Conservation (phyloP, 345 rosid genomes). For the Euclidium syriacum region DNA sequence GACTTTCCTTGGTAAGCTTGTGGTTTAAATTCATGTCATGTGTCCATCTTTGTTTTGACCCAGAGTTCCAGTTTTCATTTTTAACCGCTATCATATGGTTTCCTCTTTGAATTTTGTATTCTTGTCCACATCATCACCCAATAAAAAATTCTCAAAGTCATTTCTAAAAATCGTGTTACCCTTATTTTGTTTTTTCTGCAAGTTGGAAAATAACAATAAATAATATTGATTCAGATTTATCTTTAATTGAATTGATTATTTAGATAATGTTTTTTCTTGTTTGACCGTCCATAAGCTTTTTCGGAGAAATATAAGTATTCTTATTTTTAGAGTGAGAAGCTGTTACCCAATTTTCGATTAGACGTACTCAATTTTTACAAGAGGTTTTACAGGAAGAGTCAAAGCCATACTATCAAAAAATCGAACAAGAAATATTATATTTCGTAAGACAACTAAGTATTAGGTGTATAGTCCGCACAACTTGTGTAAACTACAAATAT, state of each 20-base stretch:
- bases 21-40: not conserved
- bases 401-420: not conserved
- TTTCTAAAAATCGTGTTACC: constrained; percentile 7
- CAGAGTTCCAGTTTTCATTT: not conserved
- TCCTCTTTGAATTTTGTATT: constrained; percentile 9
- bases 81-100: not conserved
- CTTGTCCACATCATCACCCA: not conserved
- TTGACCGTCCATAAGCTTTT: not conserved
- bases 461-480: too few relatives aligned
- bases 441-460: not conserved
- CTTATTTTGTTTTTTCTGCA: constrained; percentile 1
- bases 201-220: constrained; percentile 3
- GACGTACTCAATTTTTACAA: not conserved
- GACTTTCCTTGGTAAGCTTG: constrained; percentile 10
- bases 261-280: not conserved
- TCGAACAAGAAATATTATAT: not conserved
- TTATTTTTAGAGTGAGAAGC: not conserved
- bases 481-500: too few relatives aligned
- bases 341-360: not conserved
- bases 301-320: not conserved
- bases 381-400: not conserved
- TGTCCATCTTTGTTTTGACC: constrained; percentile 10
- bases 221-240: not conserved
- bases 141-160: not conserved
- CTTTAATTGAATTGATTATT: not conserved